phyloP scores from a whole-genome alignment of 352 stramenopile genomes.

The Globisporangium mamillatum region DNA sequence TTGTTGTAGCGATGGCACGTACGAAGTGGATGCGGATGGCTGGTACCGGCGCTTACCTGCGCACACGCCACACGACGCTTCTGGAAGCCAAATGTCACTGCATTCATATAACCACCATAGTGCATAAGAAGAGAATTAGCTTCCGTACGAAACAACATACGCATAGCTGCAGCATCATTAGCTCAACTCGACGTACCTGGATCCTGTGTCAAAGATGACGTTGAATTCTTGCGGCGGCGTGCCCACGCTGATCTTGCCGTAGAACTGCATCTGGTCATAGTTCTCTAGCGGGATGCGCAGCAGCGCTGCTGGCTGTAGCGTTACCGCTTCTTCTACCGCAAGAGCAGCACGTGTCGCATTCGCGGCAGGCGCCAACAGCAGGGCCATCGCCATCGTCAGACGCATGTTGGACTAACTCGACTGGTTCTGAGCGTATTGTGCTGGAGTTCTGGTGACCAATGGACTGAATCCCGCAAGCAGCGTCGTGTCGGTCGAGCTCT shows the following conservation, averaged over 20 bases:
- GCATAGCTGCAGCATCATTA: not conserved
- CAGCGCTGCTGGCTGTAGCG: conserved; percentile 9
- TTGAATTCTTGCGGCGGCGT: conserved; percentile 60
- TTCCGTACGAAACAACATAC: not conserved
- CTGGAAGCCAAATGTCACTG: conserved; percentile 62
- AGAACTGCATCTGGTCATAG: conserved; percentile 78
- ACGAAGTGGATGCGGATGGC: conserved; percentile 33
- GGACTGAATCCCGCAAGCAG: not conserved
- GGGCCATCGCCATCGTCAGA: not conserved
- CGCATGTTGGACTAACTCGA: not conserved
- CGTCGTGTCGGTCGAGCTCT: not conserved
- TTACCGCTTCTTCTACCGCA: not conserved
- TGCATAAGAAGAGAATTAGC: not conserved
- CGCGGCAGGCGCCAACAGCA: not conserved
- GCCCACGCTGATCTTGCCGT: conserved; percentile 52
- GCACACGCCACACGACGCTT: conserved; percentile 37
- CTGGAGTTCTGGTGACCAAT: not conserved
- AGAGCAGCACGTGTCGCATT: not conserved
- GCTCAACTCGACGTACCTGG: conserved; percentile 23
- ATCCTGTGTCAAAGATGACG: conserved; percentile 81
- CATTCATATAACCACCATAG: not conserved
- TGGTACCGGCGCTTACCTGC: conserved; percentile 40
- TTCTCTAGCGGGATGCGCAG: conserved; percentile 72
- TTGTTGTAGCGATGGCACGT: conserved; percentile 8
- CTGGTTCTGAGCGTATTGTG: not conserved